A percentile compares a stretch with the other conserved stretches of the same genome.
These are phyloP conservation scores for Dothiorella sarmentorum DNA, from an alignment of 2,329 filamentous ascomycete species.

Conservation along the genomic window DNA sequence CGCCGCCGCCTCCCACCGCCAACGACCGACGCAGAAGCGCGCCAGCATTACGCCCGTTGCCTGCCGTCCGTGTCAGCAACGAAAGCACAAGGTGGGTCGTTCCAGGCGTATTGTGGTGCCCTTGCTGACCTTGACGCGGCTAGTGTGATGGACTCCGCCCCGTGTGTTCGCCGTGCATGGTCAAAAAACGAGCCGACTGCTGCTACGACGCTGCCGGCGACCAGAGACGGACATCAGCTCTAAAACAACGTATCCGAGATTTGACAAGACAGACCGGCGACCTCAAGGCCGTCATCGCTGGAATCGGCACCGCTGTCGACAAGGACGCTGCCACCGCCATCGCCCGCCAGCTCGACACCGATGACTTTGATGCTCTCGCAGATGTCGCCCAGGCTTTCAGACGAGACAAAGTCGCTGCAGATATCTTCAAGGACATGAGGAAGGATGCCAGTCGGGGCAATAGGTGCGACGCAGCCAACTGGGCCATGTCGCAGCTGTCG, in stretches of 20 bases:
- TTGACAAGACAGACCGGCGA: neutral
- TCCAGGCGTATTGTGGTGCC: neutral
- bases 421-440: neutral
- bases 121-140: neutral
- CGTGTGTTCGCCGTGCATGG: constrained; percentile 19
- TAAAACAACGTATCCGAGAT: constrained; percentile 20
- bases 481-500: too few species aligned
- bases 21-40: neutral
- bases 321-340: neutral
- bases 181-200: constrained; percentile 19
- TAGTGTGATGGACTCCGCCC: constrained; percentile 22
- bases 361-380: neutral
- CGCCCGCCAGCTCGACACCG: neutral
- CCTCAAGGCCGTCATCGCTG: constrained; percentile 10
- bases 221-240: constrained; percentile 20
- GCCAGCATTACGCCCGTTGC: constrained; percentile 18
- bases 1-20: neutral
- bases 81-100: constrained; percentile 22
- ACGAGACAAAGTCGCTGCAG: neutral
- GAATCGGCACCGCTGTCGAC: constrained; percentile 8
- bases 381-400: neutral
- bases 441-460: too few species aligned
- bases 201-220: constrained; percentile 21
- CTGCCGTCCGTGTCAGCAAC: constrained; percentile 19
- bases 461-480: too few species aligned